A percentile compares a stretch with the other conserved stretches of the same genome.
Evolutionary conservation across 2,329 filamentous ascomycete genomes (phyloP).

Genomic region (Neonectria neomacrospora): DNA sequence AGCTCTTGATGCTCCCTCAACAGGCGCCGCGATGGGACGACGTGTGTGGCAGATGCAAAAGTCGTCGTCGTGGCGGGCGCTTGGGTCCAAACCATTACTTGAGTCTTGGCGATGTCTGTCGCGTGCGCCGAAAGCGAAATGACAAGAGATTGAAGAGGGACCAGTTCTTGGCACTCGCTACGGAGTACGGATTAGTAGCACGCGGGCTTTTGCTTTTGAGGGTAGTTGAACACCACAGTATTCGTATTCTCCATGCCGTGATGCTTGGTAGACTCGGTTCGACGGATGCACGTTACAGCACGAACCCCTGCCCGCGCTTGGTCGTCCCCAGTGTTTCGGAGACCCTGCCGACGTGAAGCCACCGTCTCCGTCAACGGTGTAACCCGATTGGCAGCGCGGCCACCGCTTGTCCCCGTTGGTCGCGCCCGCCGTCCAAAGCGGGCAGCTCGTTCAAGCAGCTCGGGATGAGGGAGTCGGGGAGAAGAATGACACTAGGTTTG

Average conservation of each 20-base stretch:
- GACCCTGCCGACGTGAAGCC: conserved; percentile 13
- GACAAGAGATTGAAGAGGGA: conserved; percentile 1
- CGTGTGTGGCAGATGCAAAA: conserved; percentile 15
- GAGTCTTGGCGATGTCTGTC: neutral
- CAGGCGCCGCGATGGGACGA: conserved; percentile 24
- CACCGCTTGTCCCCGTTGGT: conserved; percentile 2
- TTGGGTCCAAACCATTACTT: neutral
- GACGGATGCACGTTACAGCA: neutral
- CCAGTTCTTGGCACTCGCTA: neutral
- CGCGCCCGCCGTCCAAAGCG: neutral
- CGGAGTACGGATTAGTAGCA: neutral
- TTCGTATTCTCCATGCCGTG: too few species aligned
- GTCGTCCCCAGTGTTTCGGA: conserved; percentile 36
- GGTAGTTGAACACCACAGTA: too few species aligned
- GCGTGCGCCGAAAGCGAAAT: conserved; percentile 9
- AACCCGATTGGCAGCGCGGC: neutral
- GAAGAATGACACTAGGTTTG: neutral
- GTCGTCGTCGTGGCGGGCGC: neutral
- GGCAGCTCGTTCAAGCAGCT: neutral
- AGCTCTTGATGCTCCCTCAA: conserved; percentile 20
- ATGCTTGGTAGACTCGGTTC: neutral
- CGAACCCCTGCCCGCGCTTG: conserved; percentile 26
- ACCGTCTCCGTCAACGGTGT: conserved; percentile 16
- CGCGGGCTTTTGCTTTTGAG: too few species aligned
- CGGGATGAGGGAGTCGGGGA: neutral